A percentile compares a stretch with the other conserved stretches of the same genome.
Evolutionary conservation across 305 asterid genomes (phyloP).

Genomic region (Rubia balearica): DNA sequence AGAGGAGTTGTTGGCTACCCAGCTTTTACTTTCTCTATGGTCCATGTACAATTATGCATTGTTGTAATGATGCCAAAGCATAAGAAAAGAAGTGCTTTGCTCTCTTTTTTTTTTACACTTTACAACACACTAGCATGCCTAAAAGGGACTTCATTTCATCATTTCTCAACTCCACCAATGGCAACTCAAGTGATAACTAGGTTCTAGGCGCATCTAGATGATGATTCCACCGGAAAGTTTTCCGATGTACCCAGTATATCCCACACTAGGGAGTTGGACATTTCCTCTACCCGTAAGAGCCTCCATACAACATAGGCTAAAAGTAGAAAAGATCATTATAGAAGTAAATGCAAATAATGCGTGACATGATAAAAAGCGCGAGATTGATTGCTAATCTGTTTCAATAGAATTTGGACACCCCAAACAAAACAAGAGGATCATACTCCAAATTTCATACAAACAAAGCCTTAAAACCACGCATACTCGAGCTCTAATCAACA

Average conservation of each 20-base stretch:
- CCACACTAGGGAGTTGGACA: no score
- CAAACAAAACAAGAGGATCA: slow-evolving; percentile 46
- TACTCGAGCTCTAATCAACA: slow-evolving; percentile 24
- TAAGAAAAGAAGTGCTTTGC: not conserved
- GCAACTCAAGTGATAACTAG: not conserved
- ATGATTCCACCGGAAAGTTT: not conserved
- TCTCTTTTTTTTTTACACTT: slow-evolving; percentile 2
- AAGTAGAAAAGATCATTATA: no score
- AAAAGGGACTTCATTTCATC: slow-evolving; percentile 3
- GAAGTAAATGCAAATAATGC: not conserved
- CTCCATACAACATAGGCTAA: no score
- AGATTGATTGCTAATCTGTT: slow-evolving; percentile 15
- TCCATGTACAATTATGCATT: not conserved
- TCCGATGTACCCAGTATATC: no score
- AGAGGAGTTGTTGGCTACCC: slow-evolving; percentile 12
- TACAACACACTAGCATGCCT: slow-evolving; percentile 16
- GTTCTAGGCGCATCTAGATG: not conserved
- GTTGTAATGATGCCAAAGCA: slow-evolving; percentile 6
- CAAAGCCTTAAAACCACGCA: slow-evolving; percentile 27
- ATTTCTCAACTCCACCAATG: slow-evolving; percentile 2
- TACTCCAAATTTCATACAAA: slow-evolving; percentile 32
- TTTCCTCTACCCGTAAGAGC: no score
- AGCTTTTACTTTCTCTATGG: slow-evolving; percentile 8
- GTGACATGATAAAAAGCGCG: not conserved
- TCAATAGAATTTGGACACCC: slow-evolving; percentile 33